phyloP scores from a whole-genome alignment of 2,329 filamentous ascomycete genomes.

The Rutstroemia sp. region DNA sequence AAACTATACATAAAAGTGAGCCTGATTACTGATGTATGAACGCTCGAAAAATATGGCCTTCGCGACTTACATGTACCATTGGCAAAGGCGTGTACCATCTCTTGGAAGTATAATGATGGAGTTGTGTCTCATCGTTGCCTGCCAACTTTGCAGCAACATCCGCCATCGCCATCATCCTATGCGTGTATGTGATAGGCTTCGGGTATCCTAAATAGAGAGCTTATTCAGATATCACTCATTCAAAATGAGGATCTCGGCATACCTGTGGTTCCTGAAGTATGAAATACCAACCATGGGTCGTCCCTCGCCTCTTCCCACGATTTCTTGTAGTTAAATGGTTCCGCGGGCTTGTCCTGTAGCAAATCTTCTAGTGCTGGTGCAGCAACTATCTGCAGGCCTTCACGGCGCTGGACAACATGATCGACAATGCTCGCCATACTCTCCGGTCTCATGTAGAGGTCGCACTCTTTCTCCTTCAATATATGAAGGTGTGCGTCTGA shows the following conservation, averaged over 20 bases:
- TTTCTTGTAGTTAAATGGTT: not conserved
- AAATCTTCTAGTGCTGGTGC: not conserved
- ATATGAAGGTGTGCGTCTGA: not conserved
- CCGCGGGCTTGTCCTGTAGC: not conserved
- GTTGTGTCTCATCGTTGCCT: too few species aligned
- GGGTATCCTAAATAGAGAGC: not conserved
- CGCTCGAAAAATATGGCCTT: not conserved
- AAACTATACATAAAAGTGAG: not conserved
- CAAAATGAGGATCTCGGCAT: not conserved
- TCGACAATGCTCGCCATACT: not conserved
- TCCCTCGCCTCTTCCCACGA: conserved; percentile 1
- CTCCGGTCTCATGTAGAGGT: not conserved
- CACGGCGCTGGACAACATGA: not conserved
- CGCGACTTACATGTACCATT: not conserved
- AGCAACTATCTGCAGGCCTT: not conserved
- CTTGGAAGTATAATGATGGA: not conserved
- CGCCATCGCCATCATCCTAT: conserved; percentile 8
- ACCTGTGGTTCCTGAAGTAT: conserved; percentile 10
- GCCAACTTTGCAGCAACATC: conserved; percentile 3
- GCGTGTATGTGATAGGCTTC: conserved; percentile 7
- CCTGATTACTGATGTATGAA: not conserved
- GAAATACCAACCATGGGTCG: conserved; percentile 6
- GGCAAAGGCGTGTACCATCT: conserved; percentile 6
- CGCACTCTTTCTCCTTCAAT: not conserved
- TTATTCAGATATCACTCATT: not conserved